Percentiles rank a stretch among this genome's conserved stretches.
Conservation (phyloP, 768 basidiomycete genomes). For the Cystobasidiopsis lactophilus region DNA sequence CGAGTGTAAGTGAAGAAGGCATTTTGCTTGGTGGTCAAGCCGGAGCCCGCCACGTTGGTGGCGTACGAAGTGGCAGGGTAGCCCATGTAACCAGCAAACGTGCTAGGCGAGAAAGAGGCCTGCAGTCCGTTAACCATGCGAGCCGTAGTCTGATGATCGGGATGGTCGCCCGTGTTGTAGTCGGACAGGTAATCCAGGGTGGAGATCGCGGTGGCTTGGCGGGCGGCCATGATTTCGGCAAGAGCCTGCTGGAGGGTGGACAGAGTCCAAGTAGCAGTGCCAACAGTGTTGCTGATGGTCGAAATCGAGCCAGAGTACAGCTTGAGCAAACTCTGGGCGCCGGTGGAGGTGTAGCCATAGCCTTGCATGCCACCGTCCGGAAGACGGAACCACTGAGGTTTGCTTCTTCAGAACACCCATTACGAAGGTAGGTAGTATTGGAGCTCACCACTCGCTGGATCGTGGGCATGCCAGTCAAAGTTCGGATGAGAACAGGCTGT, state of each 20-base stretch:
- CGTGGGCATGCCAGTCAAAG: constrained; percentile 6
- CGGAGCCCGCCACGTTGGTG: constrained; percentile 5
- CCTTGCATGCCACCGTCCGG: constrained; percentile 15
- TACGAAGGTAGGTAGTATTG: too few relatives aligned
- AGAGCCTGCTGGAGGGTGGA: constrained; percentile 9
- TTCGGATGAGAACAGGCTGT: constrained; percentile 10
- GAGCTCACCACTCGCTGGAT: constrained; percentile 9
- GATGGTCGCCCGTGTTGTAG: constrained; percentile 11
- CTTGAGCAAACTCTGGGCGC: not conserved
- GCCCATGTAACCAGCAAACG: constrained; percentile 13
- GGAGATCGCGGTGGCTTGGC: constrained; percentile 3
- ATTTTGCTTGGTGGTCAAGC: constrained; percentile 7
- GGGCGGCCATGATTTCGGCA: constrained; percentile 8
- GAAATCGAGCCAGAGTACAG: constrained; percentile 14
- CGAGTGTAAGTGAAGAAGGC: constrained; percentile 17
- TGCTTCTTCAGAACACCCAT: too few relatives aligned
- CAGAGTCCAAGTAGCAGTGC: constrained; percentile 8
- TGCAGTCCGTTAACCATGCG: not conserved
- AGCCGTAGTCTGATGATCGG: constrained; percentile 8
- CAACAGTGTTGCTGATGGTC: constrained; percentile 6
- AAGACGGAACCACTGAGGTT: constrained; percentile 6
- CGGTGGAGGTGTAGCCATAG: not conserved
- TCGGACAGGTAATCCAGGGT: constrained; percentile 12
- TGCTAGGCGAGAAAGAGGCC: not conserved
- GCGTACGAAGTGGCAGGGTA: not conserved